A percentile compares a stretch with the other conserved stretches of the same genome.
Evolutionary conservation across 2,329 filamentous ascomycete species (phyloP).

Genomic region (Ceratocystiopsis sp.): DNA sequence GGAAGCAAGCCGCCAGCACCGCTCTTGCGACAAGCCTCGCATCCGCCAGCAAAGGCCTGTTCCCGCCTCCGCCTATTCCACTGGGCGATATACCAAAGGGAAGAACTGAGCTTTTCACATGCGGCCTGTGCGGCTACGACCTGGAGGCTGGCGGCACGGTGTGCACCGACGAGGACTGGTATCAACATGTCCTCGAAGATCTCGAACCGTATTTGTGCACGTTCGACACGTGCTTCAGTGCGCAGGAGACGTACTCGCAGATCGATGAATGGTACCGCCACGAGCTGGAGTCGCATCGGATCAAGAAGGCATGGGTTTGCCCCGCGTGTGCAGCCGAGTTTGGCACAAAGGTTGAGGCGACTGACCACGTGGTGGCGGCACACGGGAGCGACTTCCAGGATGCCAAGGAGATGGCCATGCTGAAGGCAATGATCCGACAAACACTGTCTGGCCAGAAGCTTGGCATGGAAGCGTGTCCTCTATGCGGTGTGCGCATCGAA

Average conservation of each 20-base stretch:
- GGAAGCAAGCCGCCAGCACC: not conserved
- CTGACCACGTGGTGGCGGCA: slow-evolving; percentile 2
- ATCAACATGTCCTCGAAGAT: slow-evolving; percentile 6
- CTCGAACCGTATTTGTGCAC: slow-evolving; percentile 9
- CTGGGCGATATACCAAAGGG: slow-evolving; percentile 2
- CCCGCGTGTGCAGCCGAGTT: slow-evolving; percentile 8
- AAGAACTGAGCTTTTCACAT: slow-evolving; percentile 5
- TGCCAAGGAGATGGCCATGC: slow-evolving; percentile 3
- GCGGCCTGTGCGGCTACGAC: slow-evolving; percentile 8
- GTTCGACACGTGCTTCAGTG: slow-evolving; percentile 8
- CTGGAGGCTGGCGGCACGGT: slow-evolving; percentile 6
- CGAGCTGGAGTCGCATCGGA: slow-evolving; percentile 7
- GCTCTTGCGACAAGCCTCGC: too few relatives aligned
- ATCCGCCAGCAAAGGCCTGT: not conserved
- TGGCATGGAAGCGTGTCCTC: slow-evolving; percentile 4
- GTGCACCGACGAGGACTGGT: slow-evolving; percentile 6
- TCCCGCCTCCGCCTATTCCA: slow-evolving; percentile 3
- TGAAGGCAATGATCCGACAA: slow-evolving; percentile 5
- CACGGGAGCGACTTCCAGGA: slow-evolving; percentile 3
- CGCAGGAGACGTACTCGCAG: slow-evolving; percentile 5
- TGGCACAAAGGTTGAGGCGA: slow-evolving; percentile 4
- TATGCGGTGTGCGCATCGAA: slow-evolving; percentile 5
- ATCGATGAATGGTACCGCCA: slow-evolving; percentile 9
- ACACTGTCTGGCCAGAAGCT: slow-evolving; percentile 3
- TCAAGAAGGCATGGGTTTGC: slow-evolving; percentile 6